Conservation (phyloP, 306 rosid species). For the Prunus mira region DNA sequence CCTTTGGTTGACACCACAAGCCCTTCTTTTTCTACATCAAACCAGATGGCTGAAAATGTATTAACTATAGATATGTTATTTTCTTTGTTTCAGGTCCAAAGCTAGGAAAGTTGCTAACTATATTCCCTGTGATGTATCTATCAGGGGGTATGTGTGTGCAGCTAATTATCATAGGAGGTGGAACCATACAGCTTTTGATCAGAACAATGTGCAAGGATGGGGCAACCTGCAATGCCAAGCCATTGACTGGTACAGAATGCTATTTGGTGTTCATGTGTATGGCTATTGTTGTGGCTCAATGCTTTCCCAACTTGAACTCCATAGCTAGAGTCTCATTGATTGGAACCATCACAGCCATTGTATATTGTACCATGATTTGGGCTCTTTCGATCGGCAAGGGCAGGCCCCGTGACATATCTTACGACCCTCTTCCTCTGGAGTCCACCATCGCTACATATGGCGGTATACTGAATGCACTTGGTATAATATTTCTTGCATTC, state of each 20-base stretch:
- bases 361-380: slow-evolving; percentile 51
- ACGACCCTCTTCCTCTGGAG: slow-evolving; percentile 4
- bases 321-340: slow-evolving; percentile 44
- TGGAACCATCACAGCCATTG: slow-evolving; percentile 38
- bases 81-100: slow-evolving; percentile 44
- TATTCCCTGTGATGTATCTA: slow-evolving; percentile 62
- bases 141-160: slow-evolving; percentile 71
- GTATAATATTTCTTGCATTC: slow-evolving; percentile 44
- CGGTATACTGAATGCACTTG: slow-evolving; percentile 43
- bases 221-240: slow-evolving; percentile 19
- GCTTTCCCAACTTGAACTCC: slow-evolving; percentile 59
- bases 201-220: slow-evolving; percentile 25
- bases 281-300: slow-evolving; percentile 51
- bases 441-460: slow-evolving; percentile 14
- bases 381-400: slow-evolving; percentile 43
- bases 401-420: slow-evolving; percentile 29
- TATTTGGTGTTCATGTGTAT: slow-evolving; percentile 47
- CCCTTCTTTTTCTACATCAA: not conserved
- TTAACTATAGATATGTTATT: not conserved
- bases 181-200: slow-evolving; percentile 43
- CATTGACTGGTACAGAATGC: slow-evolving; percentile 40
- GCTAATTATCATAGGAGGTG: slow-evolving; percentile 59
- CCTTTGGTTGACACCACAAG: slow-evolving; percentile 50
- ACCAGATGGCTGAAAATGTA: not conserved
- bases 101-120: slow-evolving; percentile 50